Evolutionary conservation across 1,139 yeast genomes (phyloP).

Genomic region (Sugiyamaella grinbergsii): DNA sequence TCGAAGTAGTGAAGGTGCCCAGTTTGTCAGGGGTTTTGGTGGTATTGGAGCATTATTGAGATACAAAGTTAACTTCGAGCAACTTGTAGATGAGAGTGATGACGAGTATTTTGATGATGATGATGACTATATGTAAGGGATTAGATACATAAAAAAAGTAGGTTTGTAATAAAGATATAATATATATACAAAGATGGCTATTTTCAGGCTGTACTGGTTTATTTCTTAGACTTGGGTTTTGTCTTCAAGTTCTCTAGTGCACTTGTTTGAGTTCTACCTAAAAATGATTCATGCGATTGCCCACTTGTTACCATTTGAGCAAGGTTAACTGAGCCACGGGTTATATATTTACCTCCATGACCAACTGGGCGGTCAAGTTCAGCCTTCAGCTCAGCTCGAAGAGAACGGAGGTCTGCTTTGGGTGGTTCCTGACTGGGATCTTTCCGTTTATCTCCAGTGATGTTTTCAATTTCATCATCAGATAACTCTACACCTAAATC

Average conservation of each 20-base stretch:
- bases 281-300: slow-evolving; percentile 63
- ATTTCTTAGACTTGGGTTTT: slow-evolving; percentile 29
- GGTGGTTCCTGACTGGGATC: not conserved
- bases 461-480: slow-evolving; percentile 50
- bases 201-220: not conserved
- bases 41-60: slow-evolving; percentile 96
- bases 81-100: slow-evolving; percentile 83
- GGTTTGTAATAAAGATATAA: not conserved
- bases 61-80: slow-evolving; percentile 96
- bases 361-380: slow-evolving; percentile 64
- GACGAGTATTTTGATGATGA: slow-evolving; percentile 86
- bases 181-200: not conserved
- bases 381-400: slow-evolving; percentile 59
- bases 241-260: slow-evolving; percentile 67
- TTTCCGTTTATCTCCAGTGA: slow-evolving; percentile 55
- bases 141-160: not conserved
- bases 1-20: slow-evolving; percentile 97
- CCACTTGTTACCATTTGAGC: slow-evolving; percentile 84
- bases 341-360: slow-evolving; percentile 57
- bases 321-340: slow-evolving; percentile 79
- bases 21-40: slow-evolving; percentile 96
- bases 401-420: slow-evolving; percentile 46
- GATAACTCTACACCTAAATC: slow-evolving; percentile 81
- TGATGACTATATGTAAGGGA: slow-evolving; percentile 42
- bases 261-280: slow-evolving; percentile 68